Evolutionary conservation across 1,284 basidiomycete species (phyloP).

Genomic region (Moesziomyces antarcticus): DNA sequence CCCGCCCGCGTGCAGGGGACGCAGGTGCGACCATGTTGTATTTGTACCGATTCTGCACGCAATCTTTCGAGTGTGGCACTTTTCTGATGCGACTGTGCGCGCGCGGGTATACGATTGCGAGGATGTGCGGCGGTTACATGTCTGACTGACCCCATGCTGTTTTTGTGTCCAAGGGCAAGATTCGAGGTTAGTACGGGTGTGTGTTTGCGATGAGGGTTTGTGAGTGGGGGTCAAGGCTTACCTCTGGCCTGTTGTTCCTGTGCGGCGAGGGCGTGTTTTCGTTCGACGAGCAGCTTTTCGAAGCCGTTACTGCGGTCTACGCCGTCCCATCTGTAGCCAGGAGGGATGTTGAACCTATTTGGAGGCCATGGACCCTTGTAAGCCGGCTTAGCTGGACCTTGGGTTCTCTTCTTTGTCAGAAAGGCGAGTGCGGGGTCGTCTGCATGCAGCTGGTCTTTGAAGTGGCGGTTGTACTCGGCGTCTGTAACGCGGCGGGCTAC

Average conservation of each 20-base stretch:
- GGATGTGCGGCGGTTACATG: constrained; percentile 16
- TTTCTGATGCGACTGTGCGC: constrained; percentile 1
- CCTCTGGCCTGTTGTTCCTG: constrained; percentile 39
- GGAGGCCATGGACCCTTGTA: constrained; percentile 88
- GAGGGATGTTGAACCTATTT: constrained; percentile 92
- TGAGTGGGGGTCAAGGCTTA: neutral
- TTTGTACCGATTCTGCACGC: constrained; percentile 19
- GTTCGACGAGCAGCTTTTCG: constrained; percentile 77
- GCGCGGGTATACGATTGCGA: constrained; percentile 5
- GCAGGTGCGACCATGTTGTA: constrained; percentile 12
- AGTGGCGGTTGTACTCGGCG: constrained; percentile 81
- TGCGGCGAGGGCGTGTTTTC: constrained; percentile 24
- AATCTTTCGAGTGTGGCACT: neutral
- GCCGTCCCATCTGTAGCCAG: constrained; percentile 92
- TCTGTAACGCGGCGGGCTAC: constrained; percentile 75
- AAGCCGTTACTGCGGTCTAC: constrained; percentile 84
- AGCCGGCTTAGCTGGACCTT: constrained; percentile 83
- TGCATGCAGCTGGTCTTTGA: constrained; percentile 83
- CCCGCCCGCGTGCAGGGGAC: no score
- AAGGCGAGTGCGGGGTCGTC: constrained; percentile 96
- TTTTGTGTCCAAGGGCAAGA: no score
- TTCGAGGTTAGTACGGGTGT: neutral
- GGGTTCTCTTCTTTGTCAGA: constrained; percentile 75
- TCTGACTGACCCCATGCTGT: constrained; percentile 48
- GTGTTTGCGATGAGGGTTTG: neutral